phyloP scores from a whole-genome alignment of 345 rosid species.

The Luvunga scandens region DNA sequence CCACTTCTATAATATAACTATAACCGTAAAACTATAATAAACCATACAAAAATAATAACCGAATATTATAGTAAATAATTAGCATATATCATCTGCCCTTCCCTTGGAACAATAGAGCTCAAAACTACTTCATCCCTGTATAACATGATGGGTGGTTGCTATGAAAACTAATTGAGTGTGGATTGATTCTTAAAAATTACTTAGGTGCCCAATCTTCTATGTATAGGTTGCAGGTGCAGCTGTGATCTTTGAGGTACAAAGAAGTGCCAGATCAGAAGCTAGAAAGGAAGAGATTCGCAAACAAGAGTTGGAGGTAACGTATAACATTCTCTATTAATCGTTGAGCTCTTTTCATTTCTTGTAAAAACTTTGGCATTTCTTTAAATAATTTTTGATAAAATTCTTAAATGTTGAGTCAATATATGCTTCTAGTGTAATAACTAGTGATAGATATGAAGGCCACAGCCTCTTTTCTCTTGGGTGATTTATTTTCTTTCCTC shows the following conservation, averaged over 20 bases:
- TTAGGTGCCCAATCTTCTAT: slow-evolving; percentile 13
- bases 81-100: too few relatives aligned
- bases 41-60: too few relatives aligned
- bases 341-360: background rate
- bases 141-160: slow-evolving; percentile 7
- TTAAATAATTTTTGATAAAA: background rate
- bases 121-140: slow-evolving; percentile 3
- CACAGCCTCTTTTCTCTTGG: background rate
- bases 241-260: slow-evolving; percentile 83
- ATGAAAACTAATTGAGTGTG: background rate
- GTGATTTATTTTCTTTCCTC: background rate
- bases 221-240: slow-evolving; percentile 76
- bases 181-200: slow-evolving; percentile 9
- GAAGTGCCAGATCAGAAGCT: slow-evolving; percentile 88
- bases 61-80: too few relatives aligned
- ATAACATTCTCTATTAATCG: slow-evolving; percentile 4
- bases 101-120: background rate
- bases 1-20: too few relatives aligned
- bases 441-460: background rate
- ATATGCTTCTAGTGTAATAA: background rate
- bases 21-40: too few relatives aligned
- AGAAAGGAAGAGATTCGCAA: slow-evolving; percentile 73
- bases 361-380: background rate
- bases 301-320: slow-evolving; percentile 69
- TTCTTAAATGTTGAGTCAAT: slow-evolving; percentile 7